Base-by-base conservation (phyloP, 495 filamentous ascomycete genomes). In the Podospora bellae-mahoneyi region DNA sequence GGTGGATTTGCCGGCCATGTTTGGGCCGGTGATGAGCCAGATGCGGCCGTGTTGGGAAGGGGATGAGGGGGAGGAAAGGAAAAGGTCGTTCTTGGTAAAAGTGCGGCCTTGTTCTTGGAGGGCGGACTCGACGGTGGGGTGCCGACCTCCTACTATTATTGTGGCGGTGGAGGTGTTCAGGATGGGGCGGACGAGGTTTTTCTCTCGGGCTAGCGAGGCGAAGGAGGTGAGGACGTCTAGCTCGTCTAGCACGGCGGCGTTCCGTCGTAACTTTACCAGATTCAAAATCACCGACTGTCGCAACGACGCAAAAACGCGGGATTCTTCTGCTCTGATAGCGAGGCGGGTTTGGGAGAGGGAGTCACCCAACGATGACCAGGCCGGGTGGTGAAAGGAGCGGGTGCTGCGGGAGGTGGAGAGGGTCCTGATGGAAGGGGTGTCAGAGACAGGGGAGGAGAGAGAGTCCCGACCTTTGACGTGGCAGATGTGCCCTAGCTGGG, bases 1-100 rank as follows among this genome's bases (percentile, higher is more conserved):
- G 0, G 95, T 99, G 75, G 89, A 92, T 79, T 99, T 99, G 32
- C 95, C 95, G 5, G 90, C 96, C 95, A 99, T 99, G 81, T 99
- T 99, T n/a, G 96, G 95, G 0, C 95, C 95, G 0, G 94, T 97
- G 69, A 99, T 91, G 28, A 99, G 85, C 90, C 92, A 94, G 56
- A 93, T 84, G 3, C 86, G 82, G 71, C 94, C 90, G 54, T 81
- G 26, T 13, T 19, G 19, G 34, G 16, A 34, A 26, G 10, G 44
- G 9, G 18, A 23, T 23, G 63, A 27, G 26, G 53, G 20, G 55
- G 53, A 32, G 58, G 53, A 57, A 18, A 97, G 78, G 57, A 91
- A 84, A 81, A 93, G 96, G 78, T 97, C 92, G 66, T 99, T 99
- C 63, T 87, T 84, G 32, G 91, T 89, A 73, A 99, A 99, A 2